Percentiles rank a stretch among this genome's conserved stretches.
These are phyloP conservation scores for Colletotrichum truncatum DNA, from an alignment of 2,329 filamentous ascomycete species.

Conservation along the genomic window DNA sequence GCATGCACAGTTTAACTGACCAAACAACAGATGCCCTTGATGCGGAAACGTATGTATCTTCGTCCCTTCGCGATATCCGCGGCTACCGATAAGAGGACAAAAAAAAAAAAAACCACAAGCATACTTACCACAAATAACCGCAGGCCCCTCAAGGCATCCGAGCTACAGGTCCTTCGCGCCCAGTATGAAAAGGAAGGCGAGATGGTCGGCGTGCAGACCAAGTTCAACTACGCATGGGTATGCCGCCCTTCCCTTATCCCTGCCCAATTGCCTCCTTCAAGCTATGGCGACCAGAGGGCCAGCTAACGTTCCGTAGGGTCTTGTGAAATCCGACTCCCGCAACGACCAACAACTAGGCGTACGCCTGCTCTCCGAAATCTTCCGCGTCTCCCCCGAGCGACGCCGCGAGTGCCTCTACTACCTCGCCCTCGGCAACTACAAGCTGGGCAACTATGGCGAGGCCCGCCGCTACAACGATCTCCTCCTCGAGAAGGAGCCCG, in stretches of 20 bases:
- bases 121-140: slow-evolving; percentile 18
- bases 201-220: slow-evolving; percentile 96
- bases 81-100: too few species aligned
- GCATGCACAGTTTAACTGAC: slow-evolving; percentile 4
- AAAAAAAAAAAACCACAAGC: too few species aligned
- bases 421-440: slow-evolving; percentile 96
- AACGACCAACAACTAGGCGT: slow-evolving; percentile 94
- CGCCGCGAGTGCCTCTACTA: slow-evolving; percentile 99
- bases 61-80: background rate
- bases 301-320: slow-evolving; percentile 66
- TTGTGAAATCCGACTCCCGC: slow-evolving; percentile 90
- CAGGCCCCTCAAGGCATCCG: slow-evolving; percentile 88
- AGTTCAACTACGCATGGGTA: slow-evolving; percentile 99
- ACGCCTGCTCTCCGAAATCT: slow-evolving; percentile 93
- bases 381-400: slow-evolving; percentile 90
- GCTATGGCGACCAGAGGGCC: background rate
- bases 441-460: slow-evolving; percentile 96
- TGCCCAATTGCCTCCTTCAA: slow-evolving; percentile 17
- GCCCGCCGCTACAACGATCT: slow-evolving; percentile 94
- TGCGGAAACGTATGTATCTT: slow-evolving; percentile 90
- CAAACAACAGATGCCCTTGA: slow-evolving; percentile 84
- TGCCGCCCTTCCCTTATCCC: slow-evolving; percentile 31
- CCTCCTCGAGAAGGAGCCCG: slow-evolving; percentile 88
- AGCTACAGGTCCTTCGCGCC: slow-evolving; percentile 89
- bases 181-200: slow-evolving; percentile 99